Percentiles rank a stretch among this genome's conserved stretches.
These are phyloP conservation scores for Bolboschoenoplectus hybrid DNA, from an alignment of 202 grass and related monocot genomes.

Conservation along the genomic window DNA sequence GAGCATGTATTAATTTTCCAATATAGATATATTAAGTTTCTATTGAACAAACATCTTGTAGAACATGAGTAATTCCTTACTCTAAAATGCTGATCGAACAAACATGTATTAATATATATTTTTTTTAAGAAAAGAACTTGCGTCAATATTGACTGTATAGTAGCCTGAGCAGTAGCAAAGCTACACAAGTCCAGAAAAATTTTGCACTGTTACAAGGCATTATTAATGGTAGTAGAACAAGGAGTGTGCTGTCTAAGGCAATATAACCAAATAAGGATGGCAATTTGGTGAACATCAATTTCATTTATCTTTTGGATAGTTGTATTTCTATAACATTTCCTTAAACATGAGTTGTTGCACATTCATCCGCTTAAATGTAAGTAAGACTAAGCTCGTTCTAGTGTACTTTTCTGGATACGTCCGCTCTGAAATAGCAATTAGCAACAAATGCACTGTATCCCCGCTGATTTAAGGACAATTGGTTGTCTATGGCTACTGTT, in stretches of 20 bases:
- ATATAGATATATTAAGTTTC: neutral
- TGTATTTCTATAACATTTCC: neutral
- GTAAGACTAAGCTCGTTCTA: neutral
- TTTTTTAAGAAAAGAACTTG: neutral
- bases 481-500: neutral
- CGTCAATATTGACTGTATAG: neutral
- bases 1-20: neutral
- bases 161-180: neutral
- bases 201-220: neutral
- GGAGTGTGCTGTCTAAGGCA: neutral
- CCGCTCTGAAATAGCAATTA: neutral
- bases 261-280: neutral
- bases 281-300: neutral
- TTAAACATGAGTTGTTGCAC: neutral
- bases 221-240: neutral
- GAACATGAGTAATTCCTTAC: neutral
- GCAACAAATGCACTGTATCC: neutral
- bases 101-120: neutral
- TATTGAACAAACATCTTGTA: neutral
- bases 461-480: constrained; percentile 7
- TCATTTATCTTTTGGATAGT: neutral
- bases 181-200: neutral
- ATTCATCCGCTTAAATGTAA: neutral
- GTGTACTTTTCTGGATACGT: neutral
- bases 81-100: neutral